Evolutionary conservation across 2,329 filamentous ascomycete species (phyloP).

Genomic region (Stachybotrys elegans): DNA sequence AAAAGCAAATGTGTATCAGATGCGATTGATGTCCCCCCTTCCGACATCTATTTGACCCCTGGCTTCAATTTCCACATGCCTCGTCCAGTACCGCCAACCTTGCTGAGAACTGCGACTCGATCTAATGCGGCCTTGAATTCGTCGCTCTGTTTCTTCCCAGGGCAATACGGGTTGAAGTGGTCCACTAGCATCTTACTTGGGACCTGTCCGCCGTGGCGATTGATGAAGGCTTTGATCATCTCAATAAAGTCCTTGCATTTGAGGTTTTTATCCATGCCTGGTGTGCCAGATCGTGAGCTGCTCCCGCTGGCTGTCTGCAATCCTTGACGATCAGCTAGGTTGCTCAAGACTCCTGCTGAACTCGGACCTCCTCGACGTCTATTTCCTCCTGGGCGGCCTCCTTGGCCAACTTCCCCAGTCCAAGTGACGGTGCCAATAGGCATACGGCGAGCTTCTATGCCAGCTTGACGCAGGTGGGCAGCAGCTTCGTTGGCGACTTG

Average conservation of each 20-base stretch:
- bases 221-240: conserved; percentile 75
- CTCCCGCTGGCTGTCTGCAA: conserved; percentile 35
- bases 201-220: conserved; percentile 69
- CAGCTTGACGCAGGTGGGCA: conserved; percentile 66
- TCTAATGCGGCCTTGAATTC: conserved; percentile 82
- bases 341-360: conserved; percentile 50
- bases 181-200: conserved; percentile 83
- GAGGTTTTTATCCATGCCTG: conserved; percentile 32
- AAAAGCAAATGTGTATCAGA: too few relatives aligned
- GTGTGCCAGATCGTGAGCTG: conserved; percentile 42
- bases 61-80: conserved; percentile 49
- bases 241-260: conserved; percentile 59
- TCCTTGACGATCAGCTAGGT: conserved; percentile 53
- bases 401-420: conserved; percentile 80
- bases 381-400: conserved; percentile 61
- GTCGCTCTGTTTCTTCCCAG: conserved; percentile 57
- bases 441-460: conserved; percentile 64
- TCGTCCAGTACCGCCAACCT: conserved; percentile 46
- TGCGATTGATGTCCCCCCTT: too few relatives aligned
- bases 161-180: conserved; percentile 79
- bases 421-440: conserved; percentile 87
- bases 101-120: conserved; percentile 67
- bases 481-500: conserved; percentile 75
- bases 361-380: conserved; percentile 48
- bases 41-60: conserved; percentile 17